Percentiles rank a stretch among this genome's conserved stretches.
phyloP scores from a whole-genome alignment of 2,329 filamentous ascomycete species.

The Didymella lethalis region DNA sequence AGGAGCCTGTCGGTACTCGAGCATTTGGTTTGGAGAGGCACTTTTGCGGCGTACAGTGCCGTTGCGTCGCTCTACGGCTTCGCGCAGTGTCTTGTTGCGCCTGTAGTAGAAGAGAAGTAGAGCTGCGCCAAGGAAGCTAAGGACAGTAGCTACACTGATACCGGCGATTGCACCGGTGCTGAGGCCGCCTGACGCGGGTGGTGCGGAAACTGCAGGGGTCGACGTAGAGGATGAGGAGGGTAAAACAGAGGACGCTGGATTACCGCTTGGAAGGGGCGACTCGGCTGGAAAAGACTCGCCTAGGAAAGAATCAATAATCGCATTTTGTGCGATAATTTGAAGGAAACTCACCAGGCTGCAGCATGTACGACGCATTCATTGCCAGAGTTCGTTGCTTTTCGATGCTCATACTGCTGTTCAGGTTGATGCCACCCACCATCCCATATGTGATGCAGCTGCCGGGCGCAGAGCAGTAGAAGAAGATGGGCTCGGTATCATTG shows the following conservation, averaged over 20 bases:
- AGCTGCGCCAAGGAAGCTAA: constrained; percentile 30
- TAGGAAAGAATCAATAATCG: neutral
- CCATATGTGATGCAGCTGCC: constrained; percentile 69
- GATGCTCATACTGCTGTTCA: constrained; percentile 46
- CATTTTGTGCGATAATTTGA: too few relatives aligned
- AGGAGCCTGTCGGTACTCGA: neutral
- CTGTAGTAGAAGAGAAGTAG: constrained; percentile 41
- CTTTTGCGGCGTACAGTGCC: constrained; percentile 21
- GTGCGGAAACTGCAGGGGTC: neutral
- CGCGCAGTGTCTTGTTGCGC: constrained; percentile 30
- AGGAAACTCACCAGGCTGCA: constrained; percentile 31
- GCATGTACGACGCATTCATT: constrained; percentile 36
- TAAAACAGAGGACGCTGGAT: constrained; percentile 9
- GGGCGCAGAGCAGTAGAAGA: constrained; percentile 61
- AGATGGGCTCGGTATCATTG: constrained; percentile 46
- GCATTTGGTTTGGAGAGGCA: constrained; percentile 6
- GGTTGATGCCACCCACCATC: constrained; percentile 81
- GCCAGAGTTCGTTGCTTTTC: constrained; percentile 37
- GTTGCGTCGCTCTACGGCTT: constrained; percentile 35
- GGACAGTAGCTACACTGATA: constrained; percentile 65
- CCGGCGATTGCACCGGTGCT: constrained; percentile 53
- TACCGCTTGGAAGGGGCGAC: constrained; percentile 20
- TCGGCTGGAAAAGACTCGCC: constrained; percentile 46
- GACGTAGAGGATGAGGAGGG: constrained; percentile 14
- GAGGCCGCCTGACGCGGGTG: constrained; percentile 26